Evolutionary conservation across 306 rosid species (phyloP).

Genomic region (Sicyos baderoa): DNA sequence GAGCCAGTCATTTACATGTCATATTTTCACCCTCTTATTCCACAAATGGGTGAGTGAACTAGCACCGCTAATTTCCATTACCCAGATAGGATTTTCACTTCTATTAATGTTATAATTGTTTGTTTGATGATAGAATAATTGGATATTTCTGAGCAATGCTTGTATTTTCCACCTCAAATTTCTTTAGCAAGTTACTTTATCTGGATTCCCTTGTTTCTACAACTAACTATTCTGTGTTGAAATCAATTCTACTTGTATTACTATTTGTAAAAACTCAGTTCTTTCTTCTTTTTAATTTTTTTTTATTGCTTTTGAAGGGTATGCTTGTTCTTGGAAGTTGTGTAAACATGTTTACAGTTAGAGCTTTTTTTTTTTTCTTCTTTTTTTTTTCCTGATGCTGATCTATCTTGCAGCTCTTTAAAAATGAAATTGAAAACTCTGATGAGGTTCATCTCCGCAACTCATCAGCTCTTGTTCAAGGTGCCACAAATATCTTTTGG

Average conservation of each 20-base stretch:
- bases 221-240: neutral
- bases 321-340: neutral
- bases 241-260: neutral
- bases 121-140: constrained; percentile 12
- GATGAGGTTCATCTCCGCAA: constrained; percentile 94
- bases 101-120: constrained; percentile 14
- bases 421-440: constrained; percentile 64
- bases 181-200: neutral
- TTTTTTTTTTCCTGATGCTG: constrained; percentile 15
- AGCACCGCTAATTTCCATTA: neutral
- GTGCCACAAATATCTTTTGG: constrained; percentile 94
- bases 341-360: neutral
- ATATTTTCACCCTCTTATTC: constrained; percentile 79
- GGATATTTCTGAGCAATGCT: neutral
- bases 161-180: neutral
- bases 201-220: constrained; percentile 3
- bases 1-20: constrained; percentile 97
- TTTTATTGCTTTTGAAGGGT: neutral
- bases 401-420: constrained; percentile 63
- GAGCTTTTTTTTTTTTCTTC: constrained; percentile 11
- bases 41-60: constrained; percentile 84
- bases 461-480: constrained; percentile 96
- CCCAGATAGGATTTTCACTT: constrained; percentile 14
- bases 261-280: too few species aligned
- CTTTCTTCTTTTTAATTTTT: too few species aligned